Conservation (phyloP, 768 basidiomycete species). For the Obba rivulosa region DNA sequence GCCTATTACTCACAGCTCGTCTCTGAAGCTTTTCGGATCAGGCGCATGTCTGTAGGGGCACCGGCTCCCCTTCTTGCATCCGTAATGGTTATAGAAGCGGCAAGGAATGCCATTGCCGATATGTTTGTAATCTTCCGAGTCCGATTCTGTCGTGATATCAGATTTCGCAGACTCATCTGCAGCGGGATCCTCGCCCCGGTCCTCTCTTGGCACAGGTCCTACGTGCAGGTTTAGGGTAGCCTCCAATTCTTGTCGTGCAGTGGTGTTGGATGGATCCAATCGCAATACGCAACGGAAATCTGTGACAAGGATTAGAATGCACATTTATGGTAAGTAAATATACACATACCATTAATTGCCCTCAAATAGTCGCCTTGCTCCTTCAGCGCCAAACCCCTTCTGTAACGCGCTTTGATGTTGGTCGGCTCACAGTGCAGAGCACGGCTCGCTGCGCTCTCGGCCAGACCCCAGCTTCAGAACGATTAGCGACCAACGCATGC, state of each 20-base stretch:
- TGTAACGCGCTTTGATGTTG: slow-evolving; percentile 30
- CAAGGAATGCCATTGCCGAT: slow-evolving; percentile 39
- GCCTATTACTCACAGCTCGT: slow-evolving; percentile 40
- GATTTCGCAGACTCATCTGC: slow-evolving; percentile 26
- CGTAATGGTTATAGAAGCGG: slow-evolving; percentile 51
- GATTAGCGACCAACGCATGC: too few species aligned
- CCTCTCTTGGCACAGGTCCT: neutral
- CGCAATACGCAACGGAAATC: slow-evolving; percentile 24
- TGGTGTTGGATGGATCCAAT: slow-evolving; percentile 22
- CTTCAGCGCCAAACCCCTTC: slow-evolving; percentile 30
- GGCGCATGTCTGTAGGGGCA: slow-evolving; percentile 52
- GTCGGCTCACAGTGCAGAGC: slow-evolving; percentile 26
- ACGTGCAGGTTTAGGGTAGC: slow-evolving; percentile 1
- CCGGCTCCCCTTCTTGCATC: slow-evolving; percentile 35
- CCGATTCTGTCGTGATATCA: slow-evolving; percentile 39
- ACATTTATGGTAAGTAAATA: neutral
- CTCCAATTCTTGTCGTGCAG: slow-evolving; percentile 15
- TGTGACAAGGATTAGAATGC: slow-evolving; percentile 6
- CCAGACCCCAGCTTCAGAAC: slow-evolving; percentile 27
- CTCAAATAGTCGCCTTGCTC: slow-evolving; percentile 15
- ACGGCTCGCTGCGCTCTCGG: slow-evolving; percentile 22
- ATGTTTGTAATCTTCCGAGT: slow-evolving; percentile 51
- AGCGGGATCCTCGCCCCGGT: neutral
- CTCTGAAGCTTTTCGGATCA: slow-evolving; percentile 48
- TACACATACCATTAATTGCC: slow-evolving; percentile 20